Evolutionary conservation across 2,329 filamentous ascomycete species (phyloP).

Genomic region (Zarea fungicola): DNA sequence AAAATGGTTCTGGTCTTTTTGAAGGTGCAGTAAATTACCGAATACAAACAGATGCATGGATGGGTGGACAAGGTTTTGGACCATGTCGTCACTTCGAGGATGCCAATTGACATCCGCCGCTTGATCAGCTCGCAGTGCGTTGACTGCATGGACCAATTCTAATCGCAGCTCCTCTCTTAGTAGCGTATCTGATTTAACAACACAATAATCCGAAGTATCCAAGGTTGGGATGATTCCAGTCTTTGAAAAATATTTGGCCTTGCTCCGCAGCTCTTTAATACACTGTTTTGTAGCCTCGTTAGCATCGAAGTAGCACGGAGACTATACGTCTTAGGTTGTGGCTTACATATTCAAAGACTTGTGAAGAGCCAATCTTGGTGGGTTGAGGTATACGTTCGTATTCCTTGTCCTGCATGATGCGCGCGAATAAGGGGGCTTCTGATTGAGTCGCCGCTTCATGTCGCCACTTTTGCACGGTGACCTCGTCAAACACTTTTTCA

Average conservation of each 20-base stretch:
- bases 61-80: constrained; percentile 50
- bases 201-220: constrained; percentile 4
- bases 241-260: constrained; percentile 37
- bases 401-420: constrained; percentile 13
- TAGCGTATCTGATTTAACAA: constrained; percentile 8
- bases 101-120: constrained; percentile 43
- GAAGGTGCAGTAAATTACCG: too few species aligned
- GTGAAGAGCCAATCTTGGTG: constrained; percentile 9
- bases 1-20: constrained; percentile 27
- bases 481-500: constrained; percentile 21
- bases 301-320: not conserved
- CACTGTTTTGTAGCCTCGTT: constrained; percentile 11
- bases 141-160: constrained; percentile 9
- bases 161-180: not conserved
- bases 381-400: constrained; percentile 3
- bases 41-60: constrained; percentile 16
- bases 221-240: constrained; percentile 27
- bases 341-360: constrained; percentile 31
- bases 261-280: constrained; percentile 40
- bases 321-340: not conserved
- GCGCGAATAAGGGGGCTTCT: constrained; percentile 10
- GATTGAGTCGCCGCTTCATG: constrained; percentile 14
- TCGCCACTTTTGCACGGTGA: constrained; percentile 22
- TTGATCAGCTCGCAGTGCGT: constrained; percentile 8
- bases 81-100: constrained; percentile 45